Base-by-base conservation (phyloP, 441 rosid genomes). In the Pelargonium citronellum region DNA sequence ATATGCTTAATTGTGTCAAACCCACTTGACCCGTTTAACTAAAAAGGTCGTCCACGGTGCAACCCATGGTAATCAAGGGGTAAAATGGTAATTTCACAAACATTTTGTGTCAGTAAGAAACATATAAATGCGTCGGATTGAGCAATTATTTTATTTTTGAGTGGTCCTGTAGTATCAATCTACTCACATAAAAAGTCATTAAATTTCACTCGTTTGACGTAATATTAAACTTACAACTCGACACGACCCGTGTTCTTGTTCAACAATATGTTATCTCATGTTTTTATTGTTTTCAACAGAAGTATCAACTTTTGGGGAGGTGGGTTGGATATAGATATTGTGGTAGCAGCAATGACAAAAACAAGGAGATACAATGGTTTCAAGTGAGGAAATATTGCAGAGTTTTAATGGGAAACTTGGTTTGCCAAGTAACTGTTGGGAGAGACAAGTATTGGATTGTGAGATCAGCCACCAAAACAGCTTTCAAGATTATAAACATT, bases 311-410 rank as follows among this genome's bases (percentile, higher is more conserved):
- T n/a, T 78, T 77, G 1, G 85, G 84, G 66, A 76, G 82, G 68
- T 91, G 97, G 97, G 73, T 76, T 68, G 93, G 93, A 51, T 87
- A 85, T 64, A 77, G 70, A 82, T 67, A 73, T 57, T 83, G 85
- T 47, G 85, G 71, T 8, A 71, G 73, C 41, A 37, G 41, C 41
- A 37, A 37, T 24, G 78, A 57, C 22, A 70, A 6, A 67, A 73
- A 44, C 20, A n/a, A 76, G 60, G 80, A 81, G 34, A 79, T 80
- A 20, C 82, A 84, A 4, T 81, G 63, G 69, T 81, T 79, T 44
- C 80, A 71, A 67, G 83, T 83, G 12, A 80, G 73, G 69, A 77
- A 60, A 70, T 39, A 49, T 34, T 71, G 74, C 44, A 5, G 62
- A 34, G 10, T 66, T 22, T 39, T 47, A 17, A 51, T 27, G 20